Base-by-base conservation (phyloP, 2,329 filamentous ascomycete genomes). In the Cordyceps farinosa region DNA sequence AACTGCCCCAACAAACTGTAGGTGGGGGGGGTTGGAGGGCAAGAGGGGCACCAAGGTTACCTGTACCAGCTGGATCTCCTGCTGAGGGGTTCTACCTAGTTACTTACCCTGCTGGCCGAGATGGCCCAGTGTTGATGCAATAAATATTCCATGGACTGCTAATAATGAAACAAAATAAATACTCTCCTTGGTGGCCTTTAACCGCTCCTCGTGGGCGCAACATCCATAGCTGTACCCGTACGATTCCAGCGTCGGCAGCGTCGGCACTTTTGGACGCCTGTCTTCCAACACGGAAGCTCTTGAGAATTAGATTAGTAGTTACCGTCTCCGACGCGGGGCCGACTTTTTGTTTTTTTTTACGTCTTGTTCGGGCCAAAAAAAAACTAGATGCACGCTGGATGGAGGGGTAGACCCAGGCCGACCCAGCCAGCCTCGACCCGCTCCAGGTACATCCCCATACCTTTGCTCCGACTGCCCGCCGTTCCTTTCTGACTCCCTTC, bases 401-500 rank as follows among this genome's bases (percentile, higher is more conserved):
- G 51, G 60, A 56, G 60, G 60, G 60, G 60, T 44, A 62, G 51
- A 61, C 30, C 36, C 47, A 52, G 57, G 36, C 36, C 29, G 32
- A n/a, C 15, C 47, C 57, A 59, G 53, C 53, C n/a, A 54, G 54
- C 54, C 54, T 50, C 52, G 57, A 60, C 57, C 57, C 57, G 57
- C 57, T 17, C 57, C 17, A 52, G 57, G 36, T 44, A 34, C 51
- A 50, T 51, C 47, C 51, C 52, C 60, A 51, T 52, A 55, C 50
- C 42, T 55, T 55, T 52, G 51, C 47, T 55, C 52, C 60, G 60
- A 62, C 51, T 62, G 52, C 51, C 42, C 60, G 52, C 60, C 52
- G 51, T 62, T 50, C 59, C 36, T 40, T 51, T 40, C 52, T 50
- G 30, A 42, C 52, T 50, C 42, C 50, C 17, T 48, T 55, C 15